Evolutionary conservation across 306 rosid species (phyloP).

Genomic region (Vigna radiata): DNA sequence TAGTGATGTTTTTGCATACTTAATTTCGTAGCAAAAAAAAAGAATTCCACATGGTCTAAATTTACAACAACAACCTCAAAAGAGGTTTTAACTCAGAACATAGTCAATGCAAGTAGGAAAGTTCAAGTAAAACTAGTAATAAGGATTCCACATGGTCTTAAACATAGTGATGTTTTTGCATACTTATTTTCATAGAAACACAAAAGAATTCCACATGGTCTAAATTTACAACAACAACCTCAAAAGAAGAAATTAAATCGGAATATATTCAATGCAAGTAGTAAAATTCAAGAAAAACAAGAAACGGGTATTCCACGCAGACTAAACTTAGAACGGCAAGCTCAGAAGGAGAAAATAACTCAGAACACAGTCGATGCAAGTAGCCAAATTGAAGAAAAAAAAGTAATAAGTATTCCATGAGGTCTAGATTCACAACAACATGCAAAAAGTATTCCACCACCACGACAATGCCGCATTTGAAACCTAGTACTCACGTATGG

Average conservation of each 20-base stretch:
- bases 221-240: constrained; percentile 1
- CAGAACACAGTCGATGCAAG: constrained; percentile 21
- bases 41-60: no score
- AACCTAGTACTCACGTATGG: constrained; percentile 86
- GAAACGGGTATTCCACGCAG: not conserved
- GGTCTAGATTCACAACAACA: not conserved
- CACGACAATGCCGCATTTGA: not conserved
- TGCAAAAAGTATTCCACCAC: not conserved
- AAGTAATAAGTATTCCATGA: not conserved
- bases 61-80: not conserved
- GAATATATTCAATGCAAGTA: not conserved
- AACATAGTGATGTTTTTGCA: no score
- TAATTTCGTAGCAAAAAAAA: no score
- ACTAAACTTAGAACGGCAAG: not conserved
- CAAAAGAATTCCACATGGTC: not conserved
- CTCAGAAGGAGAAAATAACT: not conserved
- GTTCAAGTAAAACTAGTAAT: constrained; percentile 8
- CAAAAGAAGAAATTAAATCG: not conserved
- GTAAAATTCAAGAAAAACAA: constrained; percentile 23
- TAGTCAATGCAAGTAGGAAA: constrained; percentile 21
- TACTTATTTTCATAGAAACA: no score
- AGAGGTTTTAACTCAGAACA: not conserved
- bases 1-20: no score
- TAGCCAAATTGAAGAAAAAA: constrained; percentile 15
- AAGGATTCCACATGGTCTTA: not conserved